A percentile compares a stretch with the other conserved stretches of the same genome.
Conservation (phyloP, 1,284 basidiomycete genomes). For the Boletus smithii region DNA sequence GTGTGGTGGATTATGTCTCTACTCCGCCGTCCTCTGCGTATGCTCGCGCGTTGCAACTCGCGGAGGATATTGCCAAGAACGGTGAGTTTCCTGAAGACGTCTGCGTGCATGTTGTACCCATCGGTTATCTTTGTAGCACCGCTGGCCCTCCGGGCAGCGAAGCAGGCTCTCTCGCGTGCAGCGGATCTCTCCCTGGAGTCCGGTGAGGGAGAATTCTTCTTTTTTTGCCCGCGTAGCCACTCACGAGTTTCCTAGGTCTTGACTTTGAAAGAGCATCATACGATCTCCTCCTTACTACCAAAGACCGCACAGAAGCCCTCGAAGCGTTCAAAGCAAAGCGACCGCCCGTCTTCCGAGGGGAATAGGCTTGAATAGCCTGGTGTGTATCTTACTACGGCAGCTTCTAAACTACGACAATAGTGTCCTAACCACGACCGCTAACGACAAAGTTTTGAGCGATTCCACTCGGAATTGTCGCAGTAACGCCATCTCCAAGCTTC, state of each 20-base stretch:
- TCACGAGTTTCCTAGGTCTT: constrained; percentile 49
- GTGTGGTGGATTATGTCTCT: constrained; percentile 79
- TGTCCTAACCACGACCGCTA: constrained; percentile 32
- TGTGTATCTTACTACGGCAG: constrained; percentile 1
- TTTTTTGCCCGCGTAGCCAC: neutral
- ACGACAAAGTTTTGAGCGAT: constrained; percentile 53
- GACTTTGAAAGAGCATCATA: constrained; percentile 89
- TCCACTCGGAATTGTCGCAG: constrained; percentile 50
- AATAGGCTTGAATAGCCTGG: constrained; percentile 54
- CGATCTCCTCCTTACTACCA: constrained; percentile 73
- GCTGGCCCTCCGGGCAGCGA: constrained; percentile 84
- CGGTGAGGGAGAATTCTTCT: constrained; percentile 40
- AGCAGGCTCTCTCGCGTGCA: constrained; percentile 82
- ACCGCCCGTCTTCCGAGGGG: constrained; percentile 77
- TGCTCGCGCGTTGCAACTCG: constrained; percentile 64
- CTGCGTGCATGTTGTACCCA: neutral
- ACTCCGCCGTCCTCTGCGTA: constrained; percentile 54
- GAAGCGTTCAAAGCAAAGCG: constrained; percentile 90
- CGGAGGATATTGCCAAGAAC: constrained; percentile 63
- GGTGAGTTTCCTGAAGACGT: constrained; percentile 43
- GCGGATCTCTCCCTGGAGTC: constrained; percentile 73
- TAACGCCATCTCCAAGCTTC: constrained; percentile 57
- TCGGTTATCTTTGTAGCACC: constrained; percentile 56
- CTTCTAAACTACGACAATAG: neutral
- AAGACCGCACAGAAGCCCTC: constrained; percentile 84